Percentiles rank a stretch among this genome's conserved stretches.
Conservation (phyloP, 1,284 basidiomycete species). For the Flammula alnicola region DNA sequence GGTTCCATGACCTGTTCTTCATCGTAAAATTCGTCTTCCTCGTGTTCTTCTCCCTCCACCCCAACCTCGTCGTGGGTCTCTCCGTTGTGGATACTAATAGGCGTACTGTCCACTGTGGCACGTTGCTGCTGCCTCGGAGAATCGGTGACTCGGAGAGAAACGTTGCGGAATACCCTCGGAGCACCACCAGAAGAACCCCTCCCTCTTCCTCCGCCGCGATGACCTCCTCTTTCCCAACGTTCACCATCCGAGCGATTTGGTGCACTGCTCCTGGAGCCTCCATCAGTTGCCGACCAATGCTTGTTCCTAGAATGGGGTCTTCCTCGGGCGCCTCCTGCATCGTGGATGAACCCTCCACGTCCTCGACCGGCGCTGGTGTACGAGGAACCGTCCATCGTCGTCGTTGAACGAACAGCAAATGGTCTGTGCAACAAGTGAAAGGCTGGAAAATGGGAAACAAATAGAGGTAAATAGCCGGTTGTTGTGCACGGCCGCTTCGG, state of each 20-base stretch:
- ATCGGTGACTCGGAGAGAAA: constrained; percentile 36
- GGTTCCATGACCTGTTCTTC: constrained; percentile 18
- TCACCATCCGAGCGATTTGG: constrained; percentile 47
- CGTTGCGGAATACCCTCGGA: constrained; percentile 43
- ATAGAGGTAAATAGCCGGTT: too few relatives aligned
- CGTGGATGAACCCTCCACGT: constrained; percentile 28
- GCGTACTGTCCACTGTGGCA: constrained; percentile 25
- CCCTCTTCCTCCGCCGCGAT: constrained; percentile 44
- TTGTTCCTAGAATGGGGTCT: constrained; percentile 49
- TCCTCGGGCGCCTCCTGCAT: constrained; percentile 23
- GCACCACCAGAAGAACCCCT: constrained; percentile 39
- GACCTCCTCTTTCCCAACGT: constrained; percentile 60
- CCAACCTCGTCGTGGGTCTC: constrained; percentile 20
- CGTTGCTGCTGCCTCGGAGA: constrained; percentile 27
- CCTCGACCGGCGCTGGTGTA: constrained; percentile 28
- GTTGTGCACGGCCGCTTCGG: too few relatives aligned
- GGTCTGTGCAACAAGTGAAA: constrained; percentile 2
- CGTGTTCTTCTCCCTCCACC: constrained; percentile 22
- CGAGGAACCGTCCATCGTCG: constrained; percentile 26
- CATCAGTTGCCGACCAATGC: constrained; percentile 53
- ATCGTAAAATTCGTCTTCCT: constrained; percentile 20
- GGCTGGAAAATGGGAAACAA: constrained; percentile 13
- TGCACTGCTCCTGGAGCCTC: constrained; percentile 36
- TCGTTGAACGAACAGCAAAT: constrained; percentile 3
- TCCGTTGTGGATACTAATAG: constrained; percentile 18